Conservation (phyloP, 768 basidiomycete genomes). For the Chalciporus piperatus region DNA sequence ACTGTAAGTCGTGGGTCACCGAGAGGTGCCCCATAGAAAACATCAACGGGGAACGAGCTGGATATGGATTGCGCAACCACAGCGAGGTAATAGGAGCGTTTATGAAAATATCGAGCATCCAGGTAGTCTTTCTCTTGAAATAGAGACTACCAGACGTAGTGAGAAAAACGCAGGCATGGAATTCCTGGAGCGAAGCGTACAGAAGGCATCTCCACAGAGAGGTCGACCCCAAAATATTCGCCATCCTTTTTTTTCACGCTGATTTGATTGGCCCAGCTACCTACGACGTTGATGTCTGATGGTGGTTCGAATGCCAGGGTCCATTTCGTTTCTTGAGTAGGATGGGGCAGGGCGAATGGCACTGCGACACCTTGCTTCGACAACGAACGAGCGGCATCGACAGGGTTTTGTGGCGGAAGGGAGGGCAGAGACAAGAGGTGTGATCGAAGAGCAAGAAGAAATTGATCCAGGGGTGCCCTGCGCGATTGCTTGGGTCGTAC, state of each 20-base stretch:
- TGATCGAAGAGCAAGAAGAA: constrained; percentile 66
- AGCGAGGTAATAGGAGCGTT: constrained; percentile 87
- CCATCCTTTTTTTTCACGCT: constrained; percentile 71
- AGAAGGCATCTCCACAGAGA: constrained; percentile 85
- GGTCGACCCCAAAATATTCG: constrained; percentile 65
- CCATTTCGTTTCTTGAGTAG: constrained; percentile 83
- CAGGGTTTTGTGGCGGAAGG: constrained; percentile 58
- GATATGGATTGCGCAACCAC: constrained; percentile 64
- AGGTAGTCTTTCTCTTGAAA: constrained; percentile 96
- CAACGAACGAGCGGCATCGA: constrained; percentile 57
- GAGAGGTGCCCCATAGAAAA: constrained; percentile 53
- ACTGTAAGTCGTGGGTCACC: constrained; percentile 66
- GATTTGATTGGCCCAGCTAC: constrained; percentile 83
- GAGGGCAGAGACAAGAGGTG: constrained; percentile 60
- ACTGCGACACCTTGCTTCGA: constrained; percentile 56
- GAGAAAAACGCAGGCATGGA: background rate
- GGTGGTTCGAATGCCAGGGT: constrained; percentile 81
- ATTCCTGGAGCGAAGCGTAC: constrained; percentile 40
- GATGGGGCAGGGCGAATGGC: constrained; percentile 67
- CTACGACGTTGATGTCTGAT: constrained; percentile 70
- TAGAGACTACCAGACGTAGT: constrained; percentile 44
- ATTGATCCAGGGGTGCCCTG: constrained; percentile 59
- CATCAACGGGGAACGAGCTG: constrained; percentile 50
- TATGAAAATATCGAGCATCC: constrained; percentile 87
- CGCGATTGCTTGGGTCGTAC: constrained; percentile 59